Evolutionary conservation across 1,284 basidiomycete species (phyloP), one percentile per base, ranked within the genome.

Genomic region (Bjerkandera adusta): DNA sequence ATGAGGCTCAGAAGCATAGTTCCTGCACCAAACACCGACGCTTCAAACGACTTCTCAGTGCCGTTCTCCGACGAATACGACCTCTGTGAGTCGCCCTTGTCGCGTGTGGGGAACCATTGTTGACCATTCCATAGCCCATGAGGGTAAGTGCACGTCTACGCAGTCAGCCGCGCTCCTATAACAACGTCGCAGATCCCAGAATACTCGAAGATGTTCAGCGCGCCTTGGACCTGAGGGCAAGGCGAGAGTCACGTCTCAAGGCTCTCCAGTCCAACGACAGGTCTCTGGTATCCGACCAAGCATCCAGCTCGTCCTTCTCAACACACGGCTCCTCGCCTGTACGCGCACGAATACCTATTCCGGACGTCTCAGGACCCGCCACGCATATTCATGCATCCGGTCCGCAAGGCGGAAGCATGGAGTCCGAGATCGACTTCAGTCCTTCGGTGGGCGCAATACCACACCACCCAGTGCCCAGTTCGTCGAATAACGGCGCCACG

Each of bases 181-280:
- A 18, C 30, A 5, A 30, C 16, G 22, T 8, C 29, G 18, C 57
- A 87, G 85, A 89, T 65, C 83, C 85, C 13, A 73, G 73, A 54
- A 81, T 89, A 52, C 61, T 88, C 40, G 85, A 85, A 61, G 86
- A 89, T 53, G 85, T 89, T 3, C 81, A 87, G 54, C 77, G 79
- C 45, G 85, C 84, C 5, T 58, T 89, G 33, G 78, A 77, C 47
- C 64, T 85, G 41, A 87, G 87, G 61, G 81, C 83, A 35, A 73
- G 81, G 42, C 76, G 85, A 24, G 84, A 87, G 55, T 82, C 84
- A 46, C 79, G 85, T 30, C 55, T 79, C 21, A 73, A 69, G 55
- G 64, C 68, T 11, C 53, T 60, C 4, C 64, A 67, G 50, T 61
- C 66, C 11, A 60, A 59, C 38, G 56, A 58, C 25, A 50, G 59